A percentile compares a stretch with the other conserved stretches of the same genome.
phyloP scores from a whole-genome alignment of 2,329 filamentous ascomycete species.

The Penicillium italicum region DNA sequence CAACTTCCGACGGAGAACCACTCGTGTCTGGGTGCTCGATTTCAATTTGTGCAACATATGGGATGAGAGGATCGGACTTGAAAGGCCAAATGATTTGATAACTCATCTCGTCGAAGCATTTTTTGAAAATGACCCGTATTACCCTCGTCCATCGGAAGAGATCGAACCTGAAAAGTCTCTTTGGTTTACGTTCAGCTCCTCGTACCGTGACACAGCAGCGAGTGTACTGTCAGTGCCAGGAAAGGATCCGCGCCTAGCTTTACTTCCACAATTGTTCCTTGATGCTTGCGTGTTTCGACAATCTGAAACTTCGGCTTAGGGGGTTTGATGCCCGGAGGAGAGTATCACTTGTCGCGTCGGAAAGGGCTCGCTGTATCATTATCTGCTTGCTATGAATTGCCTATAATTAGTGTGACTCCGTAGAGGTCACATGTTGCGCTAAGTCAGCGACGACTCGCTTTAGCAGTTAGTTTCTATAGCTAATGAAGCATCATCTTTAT shows the following conservation, averaged over 20 bases:
- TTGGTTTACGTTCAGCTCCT: neutral
- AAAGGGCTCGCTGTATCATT: too few species aligned
- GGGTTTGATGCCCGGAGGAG: too few species aligned
- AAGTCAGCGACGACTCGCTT: too few species aligned
- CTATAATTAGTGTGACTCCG: too few species aligned
- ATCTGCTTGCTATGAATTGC: too few species aligned
- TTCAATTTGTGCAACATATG: slow-evolving; percentile 8
- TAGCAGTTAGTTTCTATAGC: too few species aligned
- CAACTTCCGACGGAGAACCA: neutral
- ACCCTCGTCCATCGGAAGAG: neutral
- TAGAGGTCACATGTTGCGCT: too few species aligned
- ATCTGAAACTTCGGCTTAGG: too few species aligned
- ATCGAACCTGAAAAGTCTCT: neutral
- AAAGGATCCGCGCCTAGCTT: neutral
- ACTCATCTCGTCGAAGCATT: slow-evolving; percentile 5
- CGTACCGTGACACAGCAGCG: neutral
- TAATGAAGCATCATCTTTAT: too few species aligned
- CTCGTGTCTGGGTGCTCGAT: slow-evolving; percentile 1
- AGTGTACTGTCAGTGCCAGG: neutral
- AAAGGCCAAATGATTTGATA: slow-evolving; percentile 1
- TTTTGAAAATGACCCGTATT: slow-evolving; percentile 12
- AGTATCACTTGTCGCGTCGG: too few species aligned
- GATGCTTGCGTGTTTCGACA: neutral
- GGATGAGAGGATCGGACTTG: neutral
- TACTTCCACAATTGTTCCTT: neutral